Evolutionary conservation across 495 filamentous ascomycete genomes (phyloP).

Genomic region (Neurospora sp.): DNA sequence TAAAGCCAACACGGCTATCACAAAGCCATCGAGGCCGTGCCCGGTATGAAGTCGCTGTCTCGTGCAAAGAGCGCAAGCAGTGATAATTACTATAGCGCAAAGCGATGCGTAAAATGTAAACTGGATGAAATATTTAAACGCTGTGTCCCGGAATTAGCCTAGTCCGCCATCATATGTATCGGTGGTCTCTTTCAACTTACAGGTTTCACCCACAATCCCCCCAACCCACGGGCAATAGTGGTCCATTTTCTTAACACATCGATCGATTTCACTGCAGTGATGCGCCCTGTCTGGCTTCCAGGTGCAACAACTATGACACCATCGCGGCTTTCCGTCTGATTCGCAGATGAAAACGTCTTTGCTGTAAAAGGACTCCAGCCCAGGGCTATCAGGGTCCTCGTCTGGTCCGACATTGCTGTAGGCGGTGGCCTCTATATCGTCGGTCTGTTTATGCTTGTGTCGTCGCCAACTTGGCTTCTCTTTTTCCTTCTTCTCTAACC

Average conservation of each 20-base stretch:
- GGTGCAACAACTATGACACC: slow-evolving; percentile 67
- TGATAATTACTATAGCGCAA: slow-evolving; percentile 55
- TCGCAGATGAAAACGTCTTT: slow-evolving; percentile 78
- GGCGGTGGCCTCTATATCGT: background rate
- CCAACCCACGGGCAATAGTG: slow-evolving; percentile 96
- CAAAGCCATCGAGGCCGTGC: slow-evolving; percentile 22
- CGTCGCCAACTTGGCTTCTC: slow-evolving; percentile 15
- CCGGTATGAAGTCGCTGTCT: slow-evolving; percentile 13
- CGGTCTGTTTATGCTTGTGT: slow-evolving; percentile 4
- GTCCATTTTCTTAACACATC: slow-evolving; percentile 83
- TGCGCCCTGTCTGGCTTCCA: slow-evolving; percentile 82
- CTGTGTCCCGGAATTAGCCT: slow-evolving; percentile 17
- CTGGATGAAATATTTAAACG: slow-evolving; percentile 84
- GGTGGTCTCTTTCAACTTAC: slow-evolving; percentile 18
- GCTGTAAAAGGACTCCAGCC: slow-evolving; percentile 54
- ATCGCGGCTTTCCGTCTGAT: slow-evolving; percentile 64
- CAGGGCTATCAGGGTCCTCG: slow-evolving; percentile 33
- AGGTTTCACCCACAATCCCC: slow-evolving; percentile 72
- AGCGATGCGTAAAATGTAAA: slow-evolving; percentile 63
- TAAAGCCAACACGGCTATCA: slow-evolving; percentile 27
- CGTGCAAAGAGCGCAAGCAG: slow-evolving; percentile 29
- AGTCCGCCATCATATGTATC: background rate
- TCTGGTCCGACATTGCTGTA: slow-evolving; percentile 16
- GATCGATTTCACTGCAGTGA: slow-evolving; percentile 69
- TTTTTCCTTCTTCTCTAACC: slow-evolving; percentile 7